phyloP scores from a whole-genome alignment of 441 rosid genomes.

The Dalechampia spathulata region DNA sequence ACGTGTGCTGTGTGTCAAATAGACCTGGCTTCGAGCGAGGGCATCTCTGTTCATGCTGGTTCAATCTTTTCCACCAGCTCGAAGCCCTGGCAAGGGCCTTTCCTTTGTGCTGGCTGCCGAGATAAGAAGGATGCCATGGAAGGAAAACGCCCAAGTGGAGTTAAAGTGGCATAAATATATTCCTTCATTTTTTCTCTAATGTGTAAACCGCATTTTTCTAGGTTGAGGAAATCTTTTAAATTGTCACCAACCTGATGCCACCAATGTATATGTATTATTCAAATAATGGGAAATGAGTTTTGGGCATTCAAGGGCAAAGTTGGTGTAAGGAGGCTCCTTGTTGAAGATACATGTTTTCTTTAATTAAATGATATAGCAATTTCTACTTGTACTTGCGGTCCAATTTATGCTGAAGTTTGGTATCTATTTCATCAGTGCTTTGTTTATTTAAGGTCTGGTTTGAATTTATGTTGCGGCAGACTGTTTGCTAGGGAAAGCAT shows the following conservation, averaged over 20 bases:
- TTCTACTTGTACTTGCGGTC: too few relatives aligned
- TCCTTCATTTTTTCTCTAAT: constrained; percentile 21
- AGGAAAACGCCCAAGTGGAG: constrained; percentile 77
- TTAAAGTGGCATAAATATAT: constrained; percentile 44
- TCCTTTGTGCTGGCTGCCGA: constrained; percentile 64
- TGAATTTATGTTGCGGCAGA: too few relatives aligned
- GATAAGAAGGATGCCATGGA: constrained; percentile 88
- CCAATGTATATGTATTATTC: constrained; percentile 33
- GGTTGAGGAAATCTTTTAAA: constrained; percentile 22
- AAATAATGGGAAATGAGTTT: constrained; percentile 27
- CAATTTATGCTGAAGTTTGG: too few relatives aligned
- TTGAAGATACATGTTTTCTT: too few relatives aligned
- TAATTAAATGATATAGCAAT: too few relatives aligned
- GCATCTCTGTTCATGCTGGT: constrained; percentile 80
- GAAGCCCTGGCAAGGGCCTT: constrained; percentile 89
- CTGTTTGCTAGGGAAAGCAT: too few relatives aligned
- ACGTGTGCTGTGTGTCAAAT: constrained; percentile 71
- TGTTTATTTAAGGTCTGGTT: too few relatives aligned
- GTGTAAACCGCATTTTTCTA: constrained; percentile 8
- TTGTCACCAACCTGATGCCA: constrained; percentile 16
- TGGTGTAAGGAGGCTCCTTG: too few relatives aligned
- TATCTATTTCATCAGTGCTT: too few relatives aligned
- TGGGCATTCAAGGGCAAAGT: constrained; percentile 7
- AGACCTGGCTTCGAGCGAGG: constrained; percentile 66
- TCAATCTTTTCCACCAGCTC: constrained; percentile 58